A percentile compares a stretch with the other conserved stretches of the same genome.
Conservation (phyloP, 1,284 basidiomycete species). For the Trichosporon sp. region DNA sequence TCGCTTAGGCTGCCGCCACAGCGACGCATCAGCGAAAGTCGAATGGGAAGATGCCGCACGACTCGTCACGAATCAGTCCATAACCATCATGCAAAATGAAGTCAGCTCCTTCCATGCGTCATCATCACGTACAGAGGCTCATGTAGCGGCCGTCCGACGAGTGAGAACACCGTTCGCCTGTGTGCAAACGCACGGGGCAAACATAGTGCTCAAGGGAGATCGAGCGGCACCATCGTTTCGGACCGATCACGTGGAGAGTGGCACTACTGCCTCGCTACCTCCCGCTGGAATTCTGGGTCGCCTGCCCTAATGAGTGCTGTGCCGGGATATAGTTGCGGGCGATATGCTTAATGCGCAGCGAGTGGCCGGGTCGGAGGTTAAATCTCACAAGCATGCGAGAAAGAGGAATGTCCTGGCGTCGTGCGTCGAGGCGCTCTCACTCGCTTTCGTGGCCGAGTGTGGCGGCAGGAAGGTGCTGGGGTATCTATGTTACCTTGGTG, state of each 20-base stretch:
- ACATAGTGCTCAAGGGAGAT: not conserved
- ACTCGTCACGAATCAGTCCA: not conserved
- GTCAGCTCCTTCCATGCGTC: not conserved
- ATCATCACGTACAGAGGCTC: not conserved
- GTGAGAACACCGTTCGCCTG: too few species aligned
- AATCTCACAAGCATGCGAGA: not conserved
- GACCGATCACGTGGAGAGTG: not conserved
- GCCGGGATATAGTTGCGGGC: not conserved
- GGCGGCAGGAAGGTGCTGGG: too few species aligned
- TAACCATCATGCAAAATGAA: not conserved
- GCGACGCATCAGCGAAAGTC: too few species aligned
- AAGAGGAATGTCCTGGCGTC: too few species aligned
- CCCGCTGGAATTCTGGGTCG: too few species aligned
- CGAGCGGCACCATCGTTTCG: not conserved
- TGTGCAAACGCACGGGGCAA: not conserved
- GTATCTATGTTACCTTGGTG: too few species aligned
- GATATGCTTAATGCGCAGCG: not conserved
- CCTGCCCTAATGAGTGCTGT: not conserved
- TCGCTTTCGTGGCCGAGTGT: not conserved
- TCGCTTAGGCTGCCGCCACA: too few species aligned
- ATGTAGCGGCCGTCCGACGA: not conserved
- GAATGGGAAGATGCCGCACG: too few species aligned
- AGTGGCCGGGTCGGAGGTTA: not conserved
- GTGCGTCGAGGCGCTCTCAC: not conserved
- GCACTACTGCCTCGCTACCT: not conserved